A percentile compares a stretch with the other conserved stretches of the same genome.
Evolutionary conservation across 2,329 filamentous ascomycete genomes (phyloP).

Genomic region (Nigrospora osmanthi): DNA sequence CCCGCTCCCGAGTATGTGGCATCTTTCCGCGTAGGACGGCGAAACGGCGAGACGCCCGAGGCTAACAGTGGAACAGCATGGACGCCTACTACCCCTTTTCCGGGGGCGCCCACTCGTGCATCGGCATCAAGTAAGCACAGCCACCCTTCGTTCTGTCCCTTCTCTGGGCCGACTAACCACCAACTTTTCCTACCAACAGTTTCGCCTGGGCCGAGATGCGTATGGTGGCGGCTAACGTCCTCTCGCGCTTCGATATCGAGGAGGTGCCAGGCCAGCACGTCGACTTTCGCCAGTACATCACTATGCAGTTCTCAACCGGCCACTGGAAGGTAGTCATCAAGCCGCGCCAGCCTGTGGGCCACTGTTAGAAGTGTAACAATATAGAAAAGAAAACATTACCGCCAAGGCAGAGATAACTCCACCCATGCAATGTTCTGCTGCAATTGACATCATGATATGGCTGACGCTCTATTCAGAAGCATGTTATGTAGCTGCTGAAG

Average conservation of each 20-base stretch:
- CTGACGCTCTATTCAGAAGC: no score
- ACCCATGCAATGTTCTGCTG: no score
- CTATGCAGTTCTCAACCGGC: constrained; percentile 1
- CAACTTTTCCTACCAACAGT: not conserved
- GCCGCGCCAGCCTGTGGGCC: no score
- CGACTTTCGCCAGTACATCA: constrained; percentile 1
- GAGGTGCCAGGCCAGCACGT: not conserved
- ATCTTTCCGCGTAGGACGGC: not conserved
- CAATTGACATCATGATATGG: no score
- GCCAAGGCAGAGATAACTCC: no score
- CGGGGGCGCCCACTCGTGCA: not conserved
- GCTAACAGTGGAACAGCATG: not conserved
- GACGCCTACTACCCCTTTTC: constrained; percentile 1
- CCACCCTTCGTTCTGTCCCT: no score
- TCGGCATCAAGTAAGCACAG: constrained; percentile 2
- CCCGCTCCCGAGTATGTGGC: not conserved
- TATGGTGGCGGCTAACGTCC: constrained; percentile 1
- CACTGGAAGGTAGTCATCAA: not conserved
- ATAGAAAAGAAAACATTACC: no score
- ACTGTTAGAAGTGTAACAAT: no score
- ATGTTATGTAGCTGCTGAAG: no score
- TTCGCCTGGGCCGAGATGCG: constrained; percentile 2
- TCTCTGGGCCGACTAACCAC: no score
- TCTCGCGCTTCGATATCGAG: not conserved
- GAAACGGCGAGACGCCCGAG: not conserved